Evolutionary conservation across 2,329 filamentous ascomycete genomes (phyloP), one percentile per base, ranked within the genome.

Genomic region (Monosporascus sp.): DNA sequence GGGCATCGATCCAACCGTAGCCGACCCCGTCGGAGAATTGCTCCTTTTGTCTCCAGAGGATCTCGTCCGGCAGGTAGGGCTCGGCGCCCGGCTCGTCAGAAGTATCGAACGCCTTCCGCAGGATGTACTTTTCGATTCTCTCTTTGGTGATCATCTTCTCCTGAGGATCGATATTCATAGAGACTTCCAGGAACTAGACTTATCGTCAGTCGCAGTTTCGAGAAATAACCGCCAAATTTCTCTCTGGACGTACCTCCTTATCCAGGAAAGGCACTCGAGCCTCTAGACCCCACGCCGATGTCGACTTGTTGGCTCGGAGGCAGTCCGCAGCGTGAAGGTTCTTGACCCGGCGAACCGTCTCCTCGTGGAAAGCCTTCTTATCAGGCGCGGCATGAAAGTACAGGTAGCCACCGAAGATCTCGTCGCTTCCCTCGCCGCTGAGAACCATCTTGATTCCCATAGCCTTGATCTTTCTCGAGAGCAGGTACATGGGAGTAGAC

Each of bases 401-500:
- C 20, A 99, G 84, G 74, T 99, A 99, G 50, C 94, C 94, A 58
- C 94, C 94, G 63, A 97, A 97, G 70, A 97, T 97, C 76, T 99
- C 94, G 72, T 99, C 94, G 66, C 89, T 94, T 48, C 94, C 94
- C 75, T 99, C 94, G 57, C 94, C 94, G 66, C 89, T 95, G 57
- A 99, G 82, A 53, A 99, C 94, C 94, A 99, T 99, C 84, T 99
- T 99, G 68, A 99, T 89, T 59, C 94, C 94, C 86, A 97, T 93
- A 37, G 92, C 94, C 81, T 99, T 99, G 80, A 99, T 99, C 81
- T 99, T 99, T 70, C 95, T 87, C 57, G 90, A 94, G 47, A 99
- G 82, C 58, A 99, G 79, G 77, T 97, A 99, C 94, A 99, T 99
- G 60, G 94, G 94, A 11, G 94, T 99, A 11, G 93, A 97, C 52